Evolutionary conservation across 2,329 filamentous ascomycete genomes (phyloP).

Genomic region (Drechmeria coniospora): DNA sequence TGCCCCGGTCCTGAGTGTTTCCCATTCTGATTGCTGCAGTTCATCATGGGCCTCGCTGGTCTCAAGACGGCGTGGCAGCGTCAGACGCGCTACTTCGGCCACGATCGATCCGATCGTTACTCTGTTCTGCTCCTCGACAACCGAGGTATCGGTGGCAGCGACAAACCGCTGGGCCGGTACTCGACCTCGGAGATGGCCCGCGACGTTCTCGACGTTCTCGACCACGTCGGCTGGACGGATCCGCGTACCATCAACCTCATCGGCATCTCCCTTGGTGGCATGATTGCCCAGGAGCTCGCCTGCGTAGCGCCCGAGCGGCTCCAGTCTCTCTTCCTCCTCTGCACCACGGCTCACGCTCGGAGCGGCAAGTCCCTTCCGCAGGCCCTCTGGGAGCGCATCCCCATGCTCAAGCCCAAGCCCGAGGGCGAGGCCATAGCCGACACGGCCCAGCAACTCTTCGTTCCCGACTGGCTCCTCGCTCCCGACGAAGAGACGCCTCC

Average conservation of each 20-base stretch:
- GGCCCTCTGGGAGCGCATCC: slow-evolving; percentile 42
- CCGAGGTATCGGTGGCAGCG: slow-evolving; percentile 66
- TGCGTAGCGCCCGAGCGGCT: slow-evolving; percentile 36
- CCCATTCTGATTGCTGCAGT: slow-evolving; percentile 38
- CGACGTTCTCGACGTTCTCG: slow-evolving; percentile 55
- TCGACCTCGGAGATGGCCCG: slow-evolving; percentile 73
- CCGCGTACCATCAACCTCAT: slow-evolving; percentile 45
- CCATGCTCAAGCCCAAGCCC: slow-evolving; percentile 52
- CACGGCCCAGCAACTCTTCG: slow-evolving; percentile 52
- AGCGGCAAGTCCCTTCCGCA: slow-evolving; percentile 47
- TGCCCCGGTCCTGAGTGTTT: no score
- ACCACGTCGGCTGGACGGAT: slow-evolving; percentile 52
- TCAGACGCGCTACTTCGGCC: slow-evolving; percentile 70
- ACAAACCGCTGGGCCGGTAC: slow-evolving; percentile 64
- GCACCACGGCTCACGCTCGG: slow-evolving; percentile 44
- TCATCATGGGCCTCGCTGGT: slow-evolving; percentile 68
- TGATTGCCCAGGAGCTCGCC: slow-evolving; percentile 77
- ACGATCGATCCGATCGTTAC: slow-evolving; percentile 50
- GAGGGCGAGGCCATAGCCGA: slow-evolving; percentile 50
- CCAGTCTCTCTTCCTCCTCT: slow-evolving; percentile 41
- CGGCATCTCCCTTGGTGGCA: slow-evolving; percentile 75
- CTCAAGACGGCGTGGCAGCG: slow-evolving; percentile 60
- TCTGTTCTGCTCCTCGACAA: slow-evolving; percentile 70
- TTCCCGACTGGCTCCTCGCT: slow-evolving; percentile 41
- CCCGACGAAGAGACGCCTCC: slow-evolving; percentile 45